phyloP scores from a whole-genome alignment of 2,329 filamentous ascomycete species.

The Akanthomyces dipterigenus region DNA sequence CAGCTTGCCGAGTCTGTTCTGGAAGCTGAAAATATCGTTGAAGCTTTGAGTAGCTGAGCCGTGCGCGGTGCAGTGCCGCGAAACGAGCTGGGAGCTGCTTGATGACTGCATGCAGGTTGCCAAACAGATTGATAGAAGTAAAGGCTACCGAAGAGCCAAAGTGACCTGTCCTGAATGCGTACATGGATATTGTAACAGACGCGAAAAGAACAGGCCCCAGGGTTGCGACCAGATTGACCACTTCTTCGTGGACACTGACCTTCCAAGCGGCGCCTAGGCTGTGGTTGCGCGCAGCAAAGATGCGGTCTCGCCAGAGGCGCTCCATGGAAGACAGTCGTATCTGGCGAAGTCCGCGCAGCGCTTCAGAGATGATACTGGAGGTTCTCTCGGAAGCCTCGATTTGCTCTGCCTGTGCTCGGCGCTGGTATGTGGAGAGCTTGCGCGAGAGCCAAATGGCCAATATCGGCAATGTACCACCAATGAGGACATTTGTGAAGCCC shows the following conservation, averaged over 20 bases:
- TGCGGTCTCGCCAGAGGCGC: conserved; percentile 3
- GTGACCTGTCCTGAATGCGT: neutral
- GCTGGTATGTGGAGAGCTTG: conserved; percentile 1
- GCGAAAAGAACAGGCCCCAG: conserved; percentile 11
- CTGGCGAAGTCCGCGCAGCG: conserved; percentile 8
- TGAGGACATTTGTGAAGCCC: conserved; percentile 5
- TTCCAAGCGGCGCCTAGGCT: conserved; percentile 4
- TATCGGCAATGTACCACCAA: neutral
- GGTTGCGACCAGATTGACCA: conserved; percentile 4
- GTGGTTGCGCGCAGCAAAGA: conserved; percentile 1
- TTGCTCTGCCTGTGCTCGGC: neutral
- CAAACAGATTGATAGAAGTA: conserved; percentile 10
- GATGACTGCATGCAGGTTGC: conserved; percentile 11
- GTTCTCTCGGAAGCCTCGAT: neutral
- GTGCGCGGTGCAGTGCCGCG: neutral
- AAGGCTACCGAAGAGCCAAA: conserved; percentile 13
- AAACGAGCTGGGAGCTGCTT: conserved; percentile 4
- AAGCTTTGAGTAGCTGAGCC: conserved; percentile 7
- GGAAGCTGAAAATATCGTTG: conserved; percentile 4
- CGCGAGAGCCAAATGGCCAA: conserved; percentile 4
- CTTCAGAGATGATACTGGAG: conserved; percentile 9
- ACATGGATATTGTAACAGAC: conserved; percentile 10
- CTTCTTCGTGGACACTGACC: neutral
- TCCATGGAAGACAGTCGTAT: conserved; percentile 14
- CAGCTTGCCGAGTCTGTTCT: neutral